Conservation (phyloP, 2,329 filamentous ascomycete genomes). For the Botrytis elliptica region DNA sequence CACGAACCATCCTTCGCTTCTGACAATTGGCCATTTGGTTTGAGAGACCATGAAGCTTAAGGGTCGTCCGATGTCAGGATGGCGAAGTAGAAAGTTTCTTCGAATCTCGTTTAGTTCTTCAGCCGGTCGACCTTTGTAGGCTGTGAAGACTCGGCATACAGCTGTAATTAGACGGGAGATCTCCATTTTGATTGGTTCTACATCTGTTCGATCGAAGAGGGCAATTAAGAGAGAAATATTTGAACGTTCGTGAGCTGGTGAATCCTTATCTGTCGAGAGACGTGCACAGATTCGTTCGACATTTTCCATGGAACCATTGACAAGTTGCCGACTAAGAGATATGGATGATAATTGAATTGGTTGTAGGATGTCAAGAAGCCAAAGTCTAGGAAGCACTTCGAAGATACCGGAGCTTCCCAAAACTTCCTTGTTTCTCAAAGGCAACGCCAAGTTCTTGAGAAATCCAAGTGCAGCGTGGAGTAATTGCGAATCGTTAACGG, state of each 20-base stretch:
- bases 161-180: slow-evolving; percentile 54
- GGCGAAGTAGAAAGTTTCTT: slow-evolving; percentile 36
- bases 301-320: slow-evolving; percentile 54
- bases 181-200: slow-evolving; percentile 59
- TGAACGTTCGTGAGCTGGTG: slow-evolving; percentile 39
- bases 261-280: slow-evolving; percentile 41
- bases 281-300: slow-evolving; percentile 50
- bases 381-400: slow-evolving; percentile 53
- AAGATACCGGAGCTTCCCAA: slow-evolving; percentile 50
- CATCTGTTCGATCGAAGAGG: slow-evolving; percentile 47
- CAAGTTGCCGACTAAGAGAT: slow-evolving; percentile 56
- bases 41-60: slow-evolving; percentile 56
- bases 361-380: slow-evolving; percentile 51
- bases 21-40: slow-evolving; percentile 56
- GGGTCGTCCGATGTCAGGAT: slow-evolving; percentile 38
- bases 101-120: slow-evolving; percentile 41
- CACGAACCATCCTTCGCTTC: slow-evolving; percentile 62
- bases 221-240: slow-evolving; percentile 43
- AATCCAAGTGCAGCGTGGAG: slow-evolving; percentile 59
- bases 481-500: slow-evolving; percentile 49
- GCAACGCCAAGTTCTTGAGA: slow-evolving; percentile 64
- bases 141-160: slow-evolving; percentile 56
- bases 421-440: slow-evolving; percentile 51
- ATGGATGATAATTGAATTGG: slow-evolving; percentile 61
- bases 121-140: slow-evolving; percentile 36